Percentiles rank a stretch among this genome's conserved stretches.
phyloP scores from a whole-genome alignment of 805 yeast genomes.

The Wickerhamomyces silvicola region DNA sequence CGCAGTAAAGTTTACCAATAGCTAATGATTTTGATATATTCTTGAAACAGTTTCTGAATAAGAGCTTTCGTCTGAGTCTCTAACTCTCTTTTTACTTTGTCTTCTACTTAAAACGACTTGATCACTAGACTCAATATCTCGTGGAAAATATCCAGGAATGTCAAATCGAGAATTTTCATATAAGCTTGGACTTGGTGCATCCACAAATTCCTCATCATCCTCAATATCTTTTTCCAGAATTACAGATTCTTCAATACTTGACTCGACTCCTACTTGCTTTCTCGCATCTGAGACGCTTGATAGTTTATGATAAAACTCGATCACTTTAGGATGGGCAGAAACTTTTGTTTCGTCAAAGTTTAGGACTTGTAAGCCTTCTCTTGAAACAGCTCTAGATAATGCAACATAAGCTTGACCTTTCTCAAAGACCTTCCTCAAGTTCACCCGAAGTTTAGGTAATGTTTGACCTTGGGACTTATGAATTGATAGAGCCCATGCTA shows the following conservation, averaged over 20 bases:
- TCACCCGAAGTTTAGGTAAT: conserved; percentile 67
- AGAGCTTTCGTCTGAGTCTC: neutral
- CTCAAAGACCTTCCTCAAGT: conserved; percentile 71
- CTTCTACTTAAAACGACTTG: neutral
- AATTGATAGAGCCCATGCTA: conserved; percentile 96
- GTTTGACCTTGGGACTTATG: conserved; percentile 97
- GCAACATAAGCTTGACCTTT: conserved; percentile 97
- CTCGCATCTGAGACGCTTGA: conserved; percentile 24
- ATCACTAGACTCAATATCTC: neutral
- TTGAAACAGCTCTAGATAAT: conserved; percentile 77
- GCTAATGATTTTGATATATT: too few species aligned
- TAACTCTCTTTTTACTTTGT: neutral
- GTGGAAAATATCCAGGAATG: too few species aligned
- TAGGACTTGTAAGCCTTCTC: conserved; percentile 76
- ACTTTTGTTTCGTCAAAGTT: conserved; percentile 64
- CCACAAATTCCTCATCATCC: neutral
- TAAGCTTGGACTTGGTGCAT: neutral
- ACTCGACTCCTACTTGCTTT: too few species aligned
- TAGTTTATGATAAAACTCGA: conserved; percentile 55
- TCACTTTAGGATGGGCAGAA: conserved; percentile 63
- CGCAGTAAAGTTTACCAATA: too few species aligned
- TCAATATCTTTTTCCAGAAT: neutral
- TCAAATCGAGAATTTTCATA: neutral
- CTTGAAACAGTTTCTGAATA: neutral
- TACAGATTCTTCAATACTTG: neutral